Evolutionary conservation across 805 yeast species (phyloP).

Genomic region (Blastobotrys terrestris): DNA sequence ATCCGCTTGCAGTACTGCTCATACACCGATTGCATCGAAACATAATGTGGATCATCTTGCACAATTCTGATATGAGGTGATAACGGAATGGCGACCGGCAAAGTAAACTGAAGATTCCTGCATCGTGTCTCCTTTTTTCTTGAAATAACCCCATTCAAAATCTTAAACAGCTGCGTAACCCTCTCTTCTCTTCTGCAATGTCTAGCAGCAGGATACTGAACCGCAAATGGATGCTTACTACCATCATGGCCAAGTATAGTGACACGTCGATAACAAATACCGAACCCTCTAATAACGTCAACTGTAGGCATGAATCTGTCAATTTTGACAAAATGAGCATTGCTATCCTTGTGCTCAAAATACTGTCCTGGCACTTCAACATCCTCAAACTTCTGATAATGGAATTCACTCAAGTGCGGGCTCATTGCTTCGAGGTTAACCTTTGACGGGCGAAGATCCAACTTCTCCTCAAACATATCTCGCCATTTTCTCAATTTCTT

Average conservation of each 20-base stretch:
- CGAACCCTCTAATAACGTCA: slow-evolving; percentile 83
- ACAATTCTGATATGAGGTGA: slow-evolving; percentile 91
- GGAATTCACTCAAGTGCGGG: slow-evolving; percentile 94
- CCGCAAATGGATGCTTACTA: slow-evolving; percentile 83
- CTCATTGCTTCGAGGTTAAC: slow-evolving; percentile 85
- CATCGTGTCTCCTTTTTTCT: slow-evolving; percentile 84
- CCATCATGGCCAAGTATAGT: slow-evolving; percentile 94
- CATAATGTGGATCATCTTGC: slow-evolving; percentile 71
- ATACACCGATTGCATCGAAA: slow-evolving; percentile 74
- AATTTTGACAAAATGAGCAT: slow-evolving; percentile 85
- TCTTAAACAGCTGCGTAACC: slow-evolving; percentile 82
- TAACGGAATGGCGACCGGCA: slow-evolving; percentile 88
- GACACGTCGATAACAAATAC: slow-evolving; percentile 82
- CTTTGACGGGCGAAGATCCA: slow-evolving; percentile 75
- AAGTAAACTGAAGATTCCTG: slow-evolving; percentile 74
- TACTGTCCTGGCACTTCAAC: slow-evolving; percentile 98
- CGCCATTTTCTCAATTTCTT: slow-evolving; percentile 85
- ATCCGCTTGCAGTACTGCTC: slow-evolving; percentile 76
- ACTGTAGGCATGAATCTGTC: slow-evolving; percentile 87
- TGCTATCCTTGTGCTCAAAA: slow-evolving; percentile 78
- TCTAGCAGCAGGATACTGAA: slow-evolving; percentile 96
- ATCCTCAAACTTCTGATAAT: slow-evolving; percentile 96
- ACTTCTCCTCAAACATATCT: slow-evolving; percentile 81
- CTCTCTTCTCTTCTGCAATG: slow-evolving; percentile 96
- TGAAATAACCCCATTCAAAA: slow-evolving; percentile 73